Percentiles rank a stretch among this genome's conserved stretches.
phyloP scores from a whole-genome alignment of 2,329 filamentous ascomycete genomes.

The Penicillium hesseltinei region DNA sequence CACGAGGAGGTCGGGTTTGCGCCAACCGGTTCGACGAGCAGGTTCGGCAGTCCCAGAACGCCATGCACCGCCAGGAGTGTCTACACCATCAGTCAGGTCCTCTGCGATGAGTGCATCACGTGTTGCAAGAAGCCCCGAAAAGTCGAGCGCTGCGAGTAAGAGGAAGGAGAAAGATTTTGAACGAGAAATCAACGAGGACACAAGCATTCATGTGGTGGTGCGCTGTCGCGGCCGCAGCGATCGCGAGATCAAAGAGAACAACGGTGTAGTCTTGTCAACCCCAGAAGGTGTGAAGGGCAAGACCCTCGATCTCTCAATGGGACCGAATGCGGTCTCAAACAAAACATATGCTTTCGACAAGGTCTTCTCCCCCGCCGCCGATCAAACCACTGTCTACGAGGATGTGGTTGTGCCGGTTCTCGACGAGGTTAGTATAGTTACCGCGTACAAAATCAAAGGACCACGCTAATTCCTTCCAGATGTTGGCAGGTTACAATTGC shows the following conservation, averaged over 20 bases:
- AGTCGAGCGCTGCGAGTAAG: constrained; percentile 63
- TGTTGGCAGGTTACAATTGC: constrained; percentile 92
- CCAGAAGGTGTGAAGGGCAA: constrained; percentile 79
- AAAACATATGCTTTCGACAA: constrained; percentile 97
- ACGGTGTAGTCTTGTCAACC: constrained; percentile 83
- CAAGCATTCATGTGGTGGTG: constrained; percentile 97
- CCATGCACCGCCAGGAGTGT: constrained; percentile 68
- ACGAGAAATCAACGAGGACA: constrained; percentile 69
- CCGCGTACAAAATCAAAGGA: neutral
- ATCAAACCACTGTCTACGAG: constrained; percentile 91
- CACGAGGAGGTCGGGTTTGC: constrained; percentile 51
- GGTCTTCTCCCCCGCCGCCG: constrained; percentile 91
- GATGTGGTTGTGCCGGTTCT: constrained; percentile 91
- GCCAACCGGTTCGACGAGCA: constrained; percentile 52
- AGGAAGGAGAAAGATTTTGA: constrained; percentile 87
- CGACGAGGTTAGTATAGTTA: constrained; percentile 68
- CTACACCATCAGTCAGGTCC: constrained; percentile 67
- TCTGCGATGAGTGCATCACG: constrained; percentile 42
- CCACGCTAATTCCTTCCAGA: constrained; percentile 52
- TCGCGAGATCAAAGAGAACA: constrained; percentile 90
- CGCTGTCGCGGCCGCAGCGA: constrained; percentile 90
- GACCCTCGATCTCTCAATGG: constrained; percentile 83
- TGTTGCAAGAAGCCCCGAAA: constrained; percentile 40
- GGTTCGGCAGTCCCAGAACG: constrained; percentile 54
- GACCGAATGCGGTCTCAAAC: constrained; percentile 85